A percentile compares a stretch with the other conserved stretches of the same genome.
These are phyloP conservation scores for Gaeumannomyces sp. DNA, from an alignment of 2,329 filamentous ascomycete genomes.

Conservation along the genomic window DNA sequence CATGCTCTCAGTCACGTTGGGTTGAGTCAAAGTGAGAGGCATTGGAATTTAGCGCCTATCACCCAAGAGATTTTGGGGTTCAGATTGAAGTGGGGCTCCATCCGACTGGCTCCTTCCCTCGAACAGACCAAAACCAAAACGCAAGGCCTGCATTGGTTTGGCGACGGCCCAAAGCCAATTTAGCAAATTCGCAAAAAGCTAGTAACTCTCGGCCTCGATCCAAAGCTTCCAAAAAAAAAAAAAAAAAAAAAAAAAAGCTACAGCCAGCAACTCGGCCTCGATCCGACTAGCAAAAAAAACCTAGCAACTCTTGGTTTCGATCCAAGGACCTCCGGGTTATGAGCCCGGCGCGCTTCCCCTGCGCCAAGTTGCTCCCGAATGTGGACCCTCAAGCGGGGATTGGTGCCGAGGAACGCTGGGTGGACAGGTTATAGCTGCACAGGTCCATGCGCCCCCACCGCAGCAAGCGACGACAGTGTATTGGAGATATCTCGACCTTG, in stretches of 20 bases:
- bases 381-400: neutral
- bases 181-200: neutral
- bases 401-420: neutral
- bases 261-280: too few species aligned
- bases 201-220: conserved; percentile 15
- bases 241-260: neutral
- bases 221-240: conserved; percentile 8
- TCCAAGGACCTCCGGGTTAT: conserved; percentile 24
- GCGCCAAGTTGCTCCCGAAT: conserved; percentile 10
- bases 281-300: neutral
- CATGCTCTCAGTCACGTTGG: conserved; percentile 32
- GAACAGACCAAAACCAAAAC: neutral
- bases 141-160: neutral
- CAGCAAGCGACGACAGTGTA: too few species aligned
- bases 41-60: neutral
- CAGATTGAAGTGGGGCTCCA: neutral
- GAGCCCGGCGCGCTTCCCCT: conserved; percentile 20
- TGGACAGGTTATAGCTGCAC: too few species aligned
- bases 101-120: too few species aligned
- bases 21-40: neutral
- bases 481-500: too few species aligned
- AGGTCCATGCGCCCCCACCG: too few species aligned
- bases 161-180: too few species aligned
- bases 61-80: neutral
- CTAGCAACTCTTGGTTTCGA: conserved; percentile 15